Evolutionary conservation across 1,139 yeast species (phyloP), one percentile per base, ranked within the genome.

Genomic region (Pichia sp.): DNA sequence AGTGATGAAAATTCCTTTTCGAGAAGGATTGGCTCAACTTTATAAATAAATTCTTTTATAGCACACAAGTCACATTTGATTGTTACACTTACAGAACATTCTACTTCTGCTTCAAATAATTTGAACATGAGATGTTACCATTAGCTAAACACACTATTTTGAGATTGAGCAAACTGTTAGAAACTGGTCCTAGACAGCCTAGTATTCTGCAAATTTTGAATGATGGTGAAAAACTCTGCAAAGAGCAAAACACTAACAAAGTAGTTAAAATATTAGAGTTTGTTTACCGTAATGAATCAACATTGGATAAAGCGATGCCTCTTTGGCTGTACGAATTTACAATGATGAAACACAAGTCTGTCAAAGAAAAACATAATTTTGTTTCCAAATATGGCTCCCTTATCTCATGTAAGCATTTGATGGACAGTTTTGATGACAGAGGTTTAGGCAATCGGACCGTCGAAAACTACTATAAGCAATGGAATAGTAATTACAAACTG

Each of bases 211-310:
- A 21, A 7, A 18, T 15, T 8, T 31, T 36, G n/a, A 18, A 36
- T 11, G 28, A 21, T 7, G 23, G 21, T 9, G 14, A 30, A 7
- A 23, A 14, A 3, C 7, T 15, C 5, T 15, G 11, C 10, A 5
- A 20, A n/a, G 19, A n/a, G n/a, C 44, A 41, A 20, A 32, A 36
- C 7, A 15, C 45, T 11, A 42, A 42, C 14, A 12, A 31, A 17
- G 31, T 42, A 4, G 12, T 28, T 2, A 31, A 30, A 5, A 26
- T 41, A 4, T 22, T 43, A 22, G 23, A 34, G 7, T 40, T 28
- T 28, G 26, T 31, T 6, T 40, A 43, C 25, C 26, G 17, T 11
- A 34, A 39, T 4, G 23, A 31, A 18, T 6, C 11, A 2, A 6
- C 20, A 4, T 12, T n/a, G 2, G 20, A 31, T 8, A 18, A 20